phyloP scores from a whole-genome alignment of 2,329 filamentous ascomycete genomes.

The Aureobasidium sp. region DNA sequence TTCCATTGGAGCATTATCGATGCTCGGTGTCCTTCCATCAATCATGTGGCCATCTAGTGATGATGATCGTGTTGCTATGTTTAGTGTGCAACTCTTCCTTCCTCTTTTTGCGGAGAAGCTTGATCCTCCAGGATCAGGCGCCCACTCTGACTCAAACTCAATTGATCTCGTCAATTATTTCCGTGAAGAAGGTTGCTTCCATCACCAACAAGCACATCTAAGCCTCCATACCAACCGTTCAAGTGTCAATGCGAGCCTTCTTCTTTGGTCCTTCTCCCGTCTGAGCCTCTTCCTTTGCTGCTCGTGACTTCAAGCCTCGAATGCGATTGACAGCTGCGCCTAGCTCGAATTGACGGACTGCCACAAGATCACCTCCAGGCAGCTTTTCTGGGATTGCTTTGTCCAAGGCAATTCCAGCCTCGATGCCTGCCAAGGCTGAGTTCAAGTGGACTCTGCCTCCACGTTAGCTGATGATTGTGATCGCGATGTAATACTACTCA shows the following conservation, averaged over 20 bases:
- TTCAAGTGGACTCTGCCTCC: slow-evolving; percentile 20
- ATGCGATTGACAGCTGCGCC: slow-evolving; percentile 27
- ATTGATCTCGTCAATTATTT: background rate
- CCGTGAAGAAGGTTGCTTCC: background rate
- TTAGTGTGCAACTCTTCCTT: background rate
- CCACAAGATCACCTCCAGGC: slow-evolving; percentile 27
- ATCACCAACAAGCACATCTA: slow-evolving; percentile 3
- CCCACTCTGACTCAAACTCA: background rate
- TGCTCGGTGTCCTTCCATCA: background rate
- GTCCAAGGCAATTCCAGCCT: slow-evolving; percentile 20
- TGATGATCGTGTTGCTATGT: background rate
- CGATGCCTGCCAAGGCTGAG: slow-evolving; percentile 20
- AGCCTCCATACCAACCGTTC: slow-evolving; percentile 2
- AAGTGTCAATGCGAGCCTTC: slow-evolving; percentile 13
- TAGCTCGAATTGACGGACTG: slow-evolving; percentile 26
- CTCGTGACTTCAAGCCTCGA: slow-evolving; percentile 19
- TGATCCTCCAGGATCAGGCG: background rate
- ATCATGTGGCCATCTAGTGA: background rate
- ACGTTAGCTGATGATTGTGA: background rate
- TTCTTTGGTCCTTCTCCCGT: slow-evolving; percentile 14
- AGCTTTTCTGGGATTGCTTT: slow-evolving; percentile 22
- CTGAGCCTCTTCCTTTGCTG: slow-evolving; percentile 2
- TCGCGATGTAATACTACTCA: background rate
- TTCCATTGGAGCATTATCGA: background rate
- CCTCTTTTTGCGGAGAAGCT: slow-evolving; percentile 1